phyloP scores from a whole-genome alignment of 306 rosid species.

The Arachis hypogaea region DNA sequence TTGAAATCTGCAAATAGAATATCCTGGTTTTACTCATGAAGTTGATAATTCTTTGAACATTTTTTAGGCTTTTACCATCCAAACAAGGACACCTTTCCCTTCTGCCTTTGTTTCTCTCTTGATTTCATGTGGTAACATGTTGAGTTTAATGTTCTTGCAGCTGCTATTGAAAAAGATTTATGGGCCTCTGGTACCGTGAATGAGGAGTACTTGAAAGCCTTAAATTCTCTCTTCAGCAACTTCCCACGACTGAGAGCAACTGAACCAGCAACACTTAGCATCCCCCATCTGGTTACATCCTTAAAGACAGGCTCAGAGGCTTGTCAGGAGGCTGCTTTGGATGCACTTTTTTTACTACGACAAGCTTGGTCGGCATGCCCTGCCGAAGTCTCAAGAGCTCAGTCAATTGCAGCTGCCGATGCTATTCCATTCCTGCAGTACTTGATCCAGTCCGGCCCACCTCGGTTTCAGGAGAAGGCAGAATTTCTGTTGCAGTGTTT shows the following conservation, averaged over 20 bases:
- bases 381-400: constrained; percentile 95
- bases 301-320: constrained; percentile 95
- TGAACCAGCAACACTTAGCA: constrained; percentile 97
- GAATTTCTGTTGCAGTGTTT: constrained; percentile 97
- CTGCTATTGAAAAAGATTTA: constrained; percentile 93
- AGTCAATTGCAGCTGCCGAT: constrained; percentile 97
- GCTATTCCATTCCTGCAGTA: constrained; percentile 96
- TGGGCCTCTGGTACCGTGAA: constrained; percentile 97
- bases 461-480: constrained; percentile 96
- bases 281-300: constrained; percentile 95
- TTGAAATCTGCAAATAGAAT: neutral
- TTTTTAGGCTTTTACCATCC: constrained; percentile 15
- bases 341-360: constrained; percentile 90
- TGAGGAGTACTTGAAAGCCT: constrained; percentile 93
- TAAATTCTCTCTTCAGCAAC: constrained; percentile 92
- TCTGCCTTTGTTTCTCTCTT: constrained; percentile 1
- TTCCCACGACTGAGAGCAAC: constrained; percentile 98
- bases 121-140: constrained; percentile 18
- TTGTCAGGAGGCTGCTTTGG: constrained; percentile 97
- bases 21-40: neutral
- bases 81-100: constrained; percentile 10
- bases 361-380: constrained; percentile 99
- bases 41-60: constrained; percentile 11
- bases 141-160: constrained; percentile 55
- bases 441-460: constrained; percentile 96